phyloP scores from a whole-genome alignment of 352 stramenopile species.

The Pythium guiyangense region DNA sequence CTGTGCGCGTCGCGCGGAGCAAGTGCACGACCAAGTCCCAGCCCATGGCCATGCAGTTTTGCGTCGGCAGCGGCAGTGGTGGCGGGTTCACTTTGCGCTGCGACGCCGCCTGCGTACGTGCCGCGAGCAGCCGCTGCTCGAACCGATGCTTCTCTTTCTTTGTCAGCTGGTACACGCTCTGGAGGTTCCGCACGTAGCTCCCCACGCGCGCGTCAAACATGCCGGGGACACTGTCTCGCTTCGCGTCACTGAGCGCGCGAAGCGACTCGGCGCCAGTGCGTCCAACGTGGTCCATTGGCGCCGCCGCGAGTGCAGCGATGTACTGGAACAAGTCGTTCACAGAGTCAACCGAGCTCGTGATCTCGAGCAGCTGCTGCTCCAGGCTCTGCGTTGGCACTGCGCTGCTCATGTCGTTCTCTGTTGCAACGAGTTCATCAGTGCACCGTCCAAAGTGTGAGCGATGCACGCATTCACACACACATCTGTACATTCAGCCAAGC shows the following conservation, averaged over 20 bases:
- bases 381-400: conserved; percentile 19
- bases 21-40: conserved; percentile 78
- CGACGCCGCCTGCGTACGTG: conserved; percentile 49
- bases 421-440: background rate
- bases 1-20: conserved; percentile 55
- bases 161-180: conserved; percentile 63
- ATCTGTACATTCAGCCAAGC: background rate
- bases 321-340: conserved; percentile 79
- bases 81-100: conserved; percentile 66
- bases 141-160: conserved; percentile 83
- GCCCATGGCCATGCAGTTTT: conserved; percentile 81
- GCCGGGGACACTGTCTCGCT: conserved; percentile 17
- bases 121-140: conserved; percentile 61
- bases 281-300: conserved; percentile 9
- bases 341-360: conserved; percentile 73
- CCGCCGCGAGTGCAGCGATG: conserved; percentile 57
- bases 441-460: background rate
- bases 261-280: conserved; percentile 6
- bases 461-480: background rate
- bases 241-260: conserved; percentile 13
- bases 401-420: conserved; percentile 36
- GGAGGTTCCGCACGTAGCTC: conserved; percentile 68
- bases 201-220: conserved; percentile 71
- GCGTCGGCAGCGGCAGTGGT: conserved; percentile 73
- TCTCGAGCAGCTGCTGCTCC: conserved; percentile 64